Percentiles rank a stretch among this genome's conserved stretches.
phyloP scores from a whole-genome alignment of 1,139 yeast genomes.

The Candida sanyaensis region DNA sequence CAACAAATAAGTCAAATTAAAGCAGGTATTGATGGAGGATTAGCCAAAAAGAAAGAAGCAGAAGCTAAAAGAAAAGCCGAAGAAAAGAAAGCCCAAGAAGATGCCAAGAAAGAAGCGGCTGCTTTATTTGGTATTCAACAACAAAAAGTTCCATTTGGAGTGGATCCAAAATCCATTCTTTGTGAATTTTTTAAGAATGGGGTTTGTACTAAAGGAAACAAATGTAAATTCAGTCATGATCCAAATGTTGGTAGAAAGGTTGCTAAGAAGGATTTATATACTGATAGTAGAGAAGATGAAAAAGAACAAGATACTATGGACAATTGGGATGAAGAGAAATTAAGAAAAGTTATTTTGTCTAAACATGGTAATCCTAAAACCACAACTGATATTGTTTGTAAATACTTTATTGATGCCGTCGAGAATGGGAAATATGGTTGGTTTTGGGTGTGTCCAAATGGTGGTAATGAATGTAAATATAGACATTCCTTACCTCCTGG shows the following conservation, averaged over 20 bases:
- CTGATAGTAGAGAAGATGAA: conserved; percentile 71
- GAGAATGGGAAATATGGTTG: conserved; percentile 98
- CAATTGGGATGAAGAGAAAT: conserved; percentile 94
- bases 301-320: conserved; percentile 92
- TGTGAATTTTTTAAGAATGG: conserved; percentile 93
- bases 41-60: conserved; percentile 73
- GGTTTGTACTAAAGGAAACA: conserved; percentile 82
- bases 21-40: conserved; percentile 63
- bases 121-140: conserved; percentile 70
- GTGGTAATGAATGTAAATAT: conserved; percentile 91
- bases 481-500: conserved; percentile 98
- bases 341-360: conserved; percentile 80
- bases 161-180: conserved; percentile 91
- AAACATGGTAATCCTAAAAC: conserved; percentile 95
- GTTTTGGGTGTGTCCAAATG: conserved; percentile 98
- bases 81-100: conserved; percentile 90
- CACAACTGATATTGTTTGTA: conserved; percentile 94
- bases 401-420: conserved; percentile 92
- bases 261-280: conserved; percentile 87
- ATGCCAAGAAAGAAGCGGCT: conserved; percentile 84
- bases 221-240: conserved; percentile 96
- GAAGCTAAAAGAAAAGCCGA: conserved; percentile 73
- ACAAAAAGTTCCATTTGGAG: conserved; percentile 95
- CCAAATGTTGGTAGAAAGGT: conserved; percentile 83
- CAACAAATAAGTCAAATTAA: conserved; percentile 75